Conservation (phyloP, 2,329 filamentous ascomycete genomes). For the Aspergillus transmontanensis region DNA sequence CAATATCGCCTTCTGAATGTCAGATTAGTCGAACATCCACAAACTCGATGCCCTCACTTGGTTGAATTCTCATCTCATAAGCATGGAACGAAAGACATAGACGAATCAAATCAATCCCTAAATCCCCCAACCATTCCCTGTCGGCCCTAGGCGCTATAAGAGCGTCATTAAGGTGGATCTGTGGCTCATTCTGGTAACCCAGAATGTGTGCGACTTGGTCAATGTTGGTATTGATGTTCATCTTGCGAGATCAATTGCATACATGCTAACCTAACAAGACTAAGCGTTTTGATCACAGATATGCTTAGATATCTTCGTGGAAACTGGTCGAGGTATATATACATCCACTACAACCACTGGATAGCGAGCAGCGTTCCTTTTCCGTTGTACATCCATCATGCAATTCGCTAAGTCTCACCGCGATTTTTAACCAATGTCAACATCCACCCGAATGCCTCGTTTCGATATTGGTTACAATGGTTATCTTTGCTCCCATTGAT, state of each 20-base stretch:
- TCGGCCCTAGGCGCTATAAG: neutral
- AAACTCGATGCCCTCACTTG: neutral
- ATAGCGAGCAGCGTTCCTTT: neutral
- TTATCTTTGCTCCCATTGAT: neutral
- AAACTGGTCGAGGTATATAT: neutral
- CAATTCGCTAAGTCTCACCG: neutral
- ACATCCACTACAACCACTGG: too few species aligned
- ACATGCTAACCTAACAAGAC: neutral
- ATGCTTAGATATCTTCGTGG: neutral
- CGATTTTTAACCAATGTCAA: neutral
- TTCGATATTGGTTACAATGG: neutral
- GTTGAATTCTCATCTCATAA: neutral
- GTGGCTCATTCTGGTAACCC: neutral
- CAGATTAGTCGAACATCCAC: neutral
- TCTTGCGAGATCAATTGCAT: neutral
- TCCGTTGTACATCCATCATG: neutral
- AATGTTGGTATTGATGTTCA: neutral
- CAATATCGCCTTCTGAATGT: neutral
- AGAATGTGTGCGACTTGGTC: neutral
- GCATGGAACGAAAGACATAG: neutral
- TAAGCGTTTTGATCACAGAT: neutral
- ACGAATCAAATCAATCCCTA: neutral
- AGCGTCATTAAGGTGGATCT: neutral
- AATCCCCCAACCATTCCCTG: neutral
- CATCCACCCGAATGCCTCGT: neutral